Base-by-base conservation (phyloP, 495 filamentous ascomycete genomes). In the Penicillium fimorum region DNA sequence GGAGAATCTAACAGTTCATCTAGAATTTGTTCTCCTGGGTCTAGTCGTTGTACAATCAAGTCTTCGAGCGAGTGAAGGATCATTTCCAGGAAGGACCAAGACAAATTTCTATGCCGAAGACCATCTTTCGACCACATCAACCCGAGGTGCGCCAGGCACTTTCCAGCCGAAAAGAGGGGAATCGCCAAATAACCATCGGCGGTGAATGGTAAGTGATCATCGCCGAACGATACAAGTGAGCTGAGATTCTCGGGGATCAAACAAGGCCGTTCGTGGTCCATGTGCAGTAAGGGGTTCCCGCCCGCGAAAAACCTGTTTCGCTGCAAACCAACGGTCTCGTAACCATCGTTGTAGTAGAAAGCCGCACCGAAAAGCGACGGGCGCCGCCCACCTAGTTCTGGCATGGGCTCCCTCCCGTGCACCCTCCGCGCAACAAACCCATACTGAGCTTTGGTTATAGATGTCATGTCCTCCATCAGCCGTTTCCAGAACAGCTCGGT, bases 21-120 rank as follows among this genome's bases (percentile, higher is more conserved):
- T 42, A 32, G 10, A 13, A 13, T 22, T 15, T 53, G 30, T 17
- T 66, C 47, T 10, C 51, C 63, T 20, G 55, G 46, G 3, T 56
- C 53, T 29, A 91, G 71, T 25, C 85, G 79, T 27, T 82, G 72
- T 22, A 84, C 72, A 35, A 92, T 81, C 54, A 88, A 63, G 63
- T 91, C 89, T 63, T 92, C 89, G 20, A 92, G 72, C n/a, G 87
- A 82, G 66, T 89, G 87, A 47, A 91, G 65, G 38, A 91, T 74
- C 81, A 89, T 83, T 62, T 91, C 87, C 18, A 89, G 70, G 66
- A 83, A 89, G 15, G 79, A 79, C 89, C 89, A 92, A 17, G 84
- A 78, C 42, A 90, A 61, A 15, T 63, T 71, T 47, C 84, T 76
- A 47, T 77, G 77, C 44, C 75, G 70, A 24, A 85, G 71, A 8